phyloP scores from a whole-genome alignment of 1,284 basidiomycete genomes.

The Boletus holoroseus region DNA sequence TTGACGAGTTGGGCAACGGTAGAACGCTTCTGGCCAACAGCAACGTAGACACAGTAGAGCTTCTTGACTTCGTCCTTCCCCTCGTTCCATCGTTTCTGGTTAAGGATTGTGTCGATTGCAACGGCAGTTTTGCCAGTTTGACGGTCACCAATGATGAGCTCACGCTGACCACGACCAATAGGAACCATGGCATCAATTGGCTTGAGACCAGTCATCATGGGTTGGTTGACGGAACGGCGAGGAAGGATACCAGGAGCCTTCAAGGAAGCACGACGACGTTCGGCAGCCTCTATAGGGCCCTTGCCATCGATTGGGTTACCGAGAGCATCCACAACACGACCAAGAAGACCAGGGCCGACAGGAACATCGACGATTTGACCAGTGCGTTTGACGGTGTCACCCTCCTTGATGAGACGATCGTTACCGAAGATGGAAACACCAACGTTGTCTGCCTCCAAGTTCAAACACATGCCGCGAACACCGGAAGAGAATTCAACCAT shows the following conservation, averaged over 20 bases:
- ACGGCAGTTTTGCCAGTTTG: constrained; percentile 99
- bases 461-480: constrained; percentile 97
- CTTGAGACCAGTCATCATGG: constrained; percentile 99
- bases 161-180: constrained; percentile 99
- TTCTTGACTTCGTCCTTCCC: constrained; percentile 95
- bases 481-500: constrained; percentile 99
- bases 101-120: constrained; percentile 98
- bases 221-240: constrained; percentile 99
- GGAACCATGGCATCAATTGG: constrained; percentile 99
- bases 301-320: constrained; percentile 99
- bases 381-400: constrained; percentile 99
- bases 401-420: constrained; percentile 99
- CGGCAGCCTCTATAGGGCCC: constrained; percentile 89
- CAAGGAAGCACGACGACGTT: constrained; percentile 93
- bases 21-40: constrained; percentile 98
- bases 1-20: constrained; percentile 99
- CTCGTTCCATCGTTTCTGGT: constrained; percentile 99
- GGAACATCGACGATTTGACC: constrained; percentile 99
- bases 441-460: constrained; percentile 99
- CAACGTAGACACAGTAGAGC: constrained; percentile 99
- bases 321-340: constrained; percentile 98
- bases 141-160: constrained; percentile 99
- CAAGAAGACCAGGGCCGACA: constrained; percentile 92
- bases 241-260: constrained; percentile 99
- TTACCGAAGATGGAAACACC: constrained; percentile 99